Evolutionary conservation across 768 basidiomycete genomes (phyloP).

Genomic region (Tulasnella sp.): DNA sequence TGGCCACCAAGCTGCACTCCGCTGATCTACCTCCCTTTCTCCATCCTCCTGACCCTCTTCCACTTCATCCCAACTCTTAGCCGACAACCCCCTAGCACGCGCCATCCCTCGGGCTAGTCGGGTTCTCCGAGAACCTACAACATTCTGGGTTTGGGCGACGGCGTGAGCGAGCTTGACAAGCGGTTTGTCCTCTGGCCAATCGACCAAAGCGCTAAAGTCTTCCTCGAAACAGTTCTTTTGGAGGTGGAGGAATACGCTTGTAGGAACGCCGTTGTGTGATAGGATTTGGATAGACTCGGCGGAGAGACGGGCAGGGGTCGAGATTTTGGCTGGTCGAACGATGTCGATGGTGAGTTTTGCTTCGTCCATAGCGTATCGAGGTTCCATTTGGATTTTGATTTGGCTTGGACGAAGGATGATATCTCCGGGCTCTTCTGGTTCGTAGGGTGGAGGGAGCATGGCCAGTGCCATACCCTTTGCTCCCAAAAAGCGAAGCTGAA

Average conservation of each 20-base stretch:
- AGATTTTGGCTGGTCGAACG: neutral
- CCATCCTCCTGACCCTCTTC: neutral
- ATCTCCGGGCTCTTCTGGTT: neutral
- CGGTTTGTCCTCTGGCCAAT: neutral
- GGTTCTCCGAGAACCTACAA: neutral
- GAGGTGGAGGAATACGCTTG: neutral
- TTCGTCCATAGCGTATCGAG: neutral
- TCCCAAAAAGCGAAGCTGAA: neutral
- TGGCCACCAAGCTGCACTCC: neutral
- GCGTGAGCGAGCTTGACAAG: neutral
- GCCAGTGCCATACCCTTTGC: neutral
- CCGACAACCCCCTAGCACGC: neutral
- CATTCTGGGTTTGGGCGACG: neutral
- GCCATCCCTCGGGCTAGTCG: neutral
- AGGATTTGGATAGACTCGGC: slow-evolving; percentile 1
- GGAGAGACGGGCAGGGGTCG: neutral
- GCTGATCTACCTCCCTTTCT: neutral
- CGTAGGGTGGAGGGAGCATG: neutral
- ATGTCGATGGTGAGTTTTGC: slow-evolving; percentile 10
- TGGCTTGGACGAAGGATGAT: neutral
- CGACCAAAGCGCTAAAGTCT: neutral
- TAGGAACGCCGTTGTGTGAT: neutral
- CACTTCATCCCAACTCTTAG: neutral
- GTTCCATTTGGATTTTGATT: neutral
- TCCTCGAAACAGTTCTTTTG: neutral